phyloP scores from a whole-genome alignment of 2,329 filamentous ascomycete genomes.

The Colletotrichum sp. region DNA sequence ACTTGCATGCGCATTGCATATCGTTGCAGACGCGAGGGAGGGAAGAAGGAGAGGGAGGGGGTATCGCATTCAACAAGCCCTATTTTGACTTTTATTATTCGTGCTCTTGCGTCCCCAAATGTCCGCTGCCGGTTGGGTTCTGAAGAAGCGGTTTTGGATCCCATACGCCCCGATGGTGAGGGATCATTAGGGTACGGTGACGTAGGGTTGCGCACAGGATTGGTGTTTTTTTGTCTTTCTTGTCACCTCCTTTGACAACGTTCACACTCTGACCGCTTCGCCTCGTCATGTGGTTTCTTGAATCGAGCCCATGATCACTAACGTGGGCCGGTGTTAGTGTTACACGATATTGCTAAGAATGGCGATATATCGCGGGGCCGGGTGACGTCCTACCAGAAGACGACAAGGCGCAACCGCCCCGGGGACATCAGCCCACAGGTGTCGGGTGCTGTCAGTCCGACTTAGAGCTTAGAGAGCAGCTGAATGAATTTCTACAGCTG shows the following conservation, averaged over 20 bases:
- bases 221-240: background rate
- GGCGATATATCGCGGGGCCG: background rate
- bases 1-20: conserved; percentile 19
- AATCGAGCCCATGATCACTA: background rate
- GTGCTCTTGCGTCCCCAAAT: background rate
- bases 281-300: background rate
- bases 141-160: background rate
- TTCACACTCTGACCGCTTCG: background rate
- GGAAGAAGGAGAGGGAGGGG: background rate
- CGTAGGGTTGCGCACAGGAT: conserved; percentile 18
- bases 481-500: background rate
- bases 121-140: conserved; percentile 2
- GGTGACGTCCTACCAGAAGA: background rate
- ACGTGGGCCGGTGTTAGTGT: background rate
- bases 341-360: background rate
- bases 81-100: conserved; percentile 4
- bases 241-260: background rate
- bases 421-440: background rate
- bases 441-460: background rate
- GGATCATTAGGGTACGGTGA: conserved; percentile 15
- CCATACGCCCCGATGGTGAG: background rate
- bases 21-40: conserved; percentile 17
- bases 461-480: background rate
- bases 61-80: conserved; percentile 2
- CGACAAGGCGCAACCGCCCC: background rate